Base-by-base conservation (phyloP, 2,329 filamentous ascomycete species). In the Dactylellina sp. region DNA sequence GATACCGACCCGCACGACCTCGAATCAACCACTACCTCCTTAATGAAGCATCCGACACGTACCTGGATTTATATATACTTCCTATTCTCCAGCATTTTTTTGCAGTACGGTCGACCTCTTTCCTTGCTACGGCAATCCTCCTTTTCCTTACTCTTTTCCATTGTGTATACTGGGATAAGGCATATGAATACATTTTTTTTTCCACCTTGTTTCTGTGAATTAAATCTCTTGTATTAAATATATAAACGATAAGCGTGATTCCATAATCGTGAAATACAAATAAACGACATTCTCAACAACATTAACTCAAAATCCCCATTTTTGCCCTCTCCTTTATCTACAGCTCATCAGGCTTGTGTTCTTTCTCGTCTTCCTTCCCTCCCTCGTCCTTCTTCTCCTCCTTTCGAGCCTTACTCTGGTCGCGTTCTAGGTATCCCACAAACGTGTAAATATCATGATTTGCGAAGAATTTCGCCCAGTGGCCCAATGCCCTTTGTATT, bases 1-100 rank as follows among this genome's bases (percentile, higher is more conserved):
- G 68, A 72, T 72, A 72, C 68, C 68, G 68, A 72, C 60, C 55
- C 60, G 68, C 68, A 72, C 56, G 52, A 53, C 44, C 16, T 65
- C 68, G 39, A 65, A 62, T 62, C 63, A 60, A 59, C 22, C 59
- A 64, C 46, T 52, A 65, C 60, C 52, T 65, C 53, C 22, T 50
- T 72, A 72, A 72, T 72, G 68, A 72, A 62, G 37, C 28, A 1
- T 49, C 55, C 37, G 56, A 49, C 49, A 5, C 12, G 37, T 42
- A 57, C 39, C 63, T 60, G 63, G 44, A 60, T 37, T 37, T 47
- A 52, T 60, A 59, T 66, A 60, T 53, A 56, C 32, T 40, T 52
- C 42, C 50, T 59, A 32, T 55, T 22, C 39, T 39, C 37, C 44
- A 50, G 42, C 25, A 44, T 22, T 53, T 42, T n/a, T n/a, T 32